Percentiles rank a stretch among this genome's conserved stretches.
Conservation (phyloP, 768 basidiomycete species). For the Tylopilus sp. region DNA sequence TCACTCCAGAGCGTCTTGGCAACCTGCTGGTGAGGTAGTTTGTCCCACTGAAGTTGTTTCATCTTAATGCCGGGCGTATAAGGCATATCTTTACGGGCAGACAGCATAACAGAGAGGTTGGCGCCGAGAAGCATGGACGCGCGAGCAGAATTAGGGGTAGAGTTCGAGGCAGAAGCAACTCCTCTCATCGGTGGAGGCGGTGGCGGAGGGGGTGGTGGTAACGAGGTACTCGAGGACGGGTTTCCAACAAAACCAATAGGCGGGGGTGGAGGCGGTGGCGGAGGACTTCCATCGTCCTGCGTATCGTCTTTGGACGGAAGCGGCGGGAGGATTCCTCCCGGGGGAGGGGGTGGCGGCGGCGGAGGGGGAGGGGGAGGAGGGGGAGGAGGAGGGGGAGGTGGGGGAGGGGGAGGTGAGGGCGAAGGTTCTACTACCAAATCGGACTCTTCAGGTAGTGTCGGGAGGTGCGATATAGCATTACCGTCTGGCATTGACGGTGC, state of each 20-base stretch:
- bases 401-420: conserved; percentile 24
- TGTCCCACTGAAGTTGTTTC: conserved; percentile 99
- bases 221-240: conserved; percentile 21
- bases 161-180: conserved; percentile 33
- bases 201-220: conserved; percentile 34
- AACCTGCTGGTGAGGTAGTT: conserved; percentile 86
- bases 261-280: conserved; percentile 31
- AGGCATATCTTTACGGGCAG: conserved; percentile 78
- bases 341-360: conserved; percentile 12
- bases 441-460: conserved; percentile 41
- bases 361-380: conserved; percentile 17
- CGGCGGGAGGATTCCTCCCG: too few species aligned
- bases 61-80: conserved; percentile 87
- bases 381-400: conserved; percentile 25
- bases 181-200: conserved; percentile 33
- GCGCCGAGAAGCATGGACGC: conserved; percentile 58
- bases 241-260: conserved; percentile 30
- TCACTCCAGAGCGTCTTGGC: conserved; percentile 82
- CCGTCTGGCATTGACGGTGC: conserved; percentile 36
- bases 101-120: conserved; percentile 53
- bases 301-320: conserved; percentile 17
- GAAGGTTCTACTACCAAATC: conserved; percentile 23
- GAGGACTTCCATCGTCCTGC: conserved; percentile 15
- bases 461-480: conserved; percentile 34
- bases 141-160: conserved; percentile 48